Percentiles rank a stretch among this genome's conserved stretches.
phyloP scores from a whole-genome alignment of 805 yeast genomes.

The Lipomyces yamanashiensis region DNA sequence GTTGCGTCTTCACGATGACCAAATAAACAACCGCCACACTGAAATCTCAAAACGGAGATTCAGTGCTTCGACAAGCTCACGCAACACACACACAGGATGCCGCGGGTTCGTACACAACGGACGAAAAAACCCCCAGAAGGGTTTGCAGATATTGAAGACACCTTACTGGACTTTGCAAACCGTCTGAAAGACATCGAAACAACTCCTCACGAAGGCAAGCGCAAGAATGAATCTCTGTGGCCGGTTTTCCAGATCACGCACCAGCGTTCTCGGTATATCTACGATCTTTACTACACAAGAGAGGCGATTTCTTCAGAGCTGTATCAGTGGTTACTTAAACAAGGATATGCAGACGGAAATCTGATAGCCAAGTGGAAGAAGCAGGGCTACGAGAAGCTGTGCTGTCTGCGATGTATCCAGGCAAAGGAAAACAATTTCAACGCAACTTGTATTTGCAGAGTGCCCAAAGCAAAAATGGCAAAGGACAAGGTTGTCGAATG shows the following conservation, averaged over 20 bases:
- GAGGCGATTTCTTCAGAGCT: slow-evolving; percentile 68
- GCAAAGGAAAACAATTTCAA: slow-evolving; percentile 64
- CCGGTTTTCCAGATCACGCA: slow-evolving; percentile 71
- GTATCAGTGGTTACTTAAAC: slow-evolving; percentile 73
- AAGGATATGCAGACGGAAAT: slow-evolving; percentile 67
- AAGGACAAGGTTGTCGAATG: slow-evolving; percentile 56
- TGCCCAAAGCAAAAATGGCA: slow-evolving; percentile 61
- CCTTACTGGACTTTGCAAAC: slow-evolving; percentile 61
- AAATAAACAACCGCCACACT: not conserved
- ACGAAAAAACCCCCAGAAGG: slow-evolving; percentile 72
- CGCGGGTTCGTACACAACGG: slow-evolving; percentile 51
- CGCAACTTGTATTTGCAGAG: slow-evolving; percentile 82
- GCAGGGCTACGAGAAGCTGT: slow-evolving; percentile 82
- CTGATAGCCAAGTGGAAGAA: slow-evolving; percentile 85
- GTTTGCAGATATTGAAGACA: slow-evolving; percentile 68
- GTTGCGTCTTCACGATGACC: slow-evolving; percentile 1
- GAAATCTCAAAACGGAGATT: not conserved
- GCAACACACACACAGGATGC: slow-evolving; percentile 46
- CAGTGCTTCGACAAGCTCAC: not conserved
- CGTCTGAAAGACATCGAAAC: slow-evolving; percentile 55
- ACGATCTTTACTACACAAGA: slow-evolving; percentile 71
- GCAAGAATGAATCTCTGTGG: slow-evolving; percentile 68
- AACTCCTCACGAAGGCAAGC: slow-evolving; percentile 50
- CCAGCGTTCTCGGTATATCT: slow-evolving; percentile 75
- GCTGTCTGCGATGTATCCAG: slow-evolving; percentile 81